Percentiles rank a stretch among this genome's conserved stretches.
These are phyloP conservation scores for Thielaviopsis ethacetica DNA, from an alignment of 2,329 filamentous ascomycete genomes.

Conservation along the genomic window DNA sequence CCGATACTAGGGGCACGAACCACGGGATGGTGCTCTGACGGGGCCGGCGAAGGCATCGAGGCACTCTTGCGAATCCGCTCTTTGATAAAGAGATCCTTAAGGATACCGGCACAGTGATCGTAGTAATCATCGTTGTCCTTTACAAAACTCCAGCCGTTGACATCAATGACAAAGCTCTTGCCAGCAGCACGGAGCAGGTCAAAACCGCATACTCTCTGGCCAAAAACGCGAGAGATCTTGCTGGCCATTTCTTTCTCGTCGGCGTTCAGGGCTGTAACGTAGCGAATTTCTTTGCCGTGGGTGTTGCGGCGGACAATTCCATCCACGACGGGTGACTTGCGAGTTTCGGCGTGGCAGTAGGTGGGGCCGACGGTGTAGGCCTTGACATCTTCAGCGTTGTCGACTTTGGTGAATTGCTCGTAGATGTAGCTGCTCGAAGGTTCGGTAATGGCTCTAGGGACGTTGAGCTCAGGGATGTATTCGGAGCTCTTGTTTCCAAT, in stretches of 20 bases:
- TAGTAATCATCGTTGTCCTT: conserved; percentile 99
- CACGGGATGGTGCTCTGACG: conserved; percentile 28
- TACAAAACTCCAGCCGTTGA: conserved; percentile 99
- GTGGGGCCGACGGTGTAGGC: conserved; percentile 88
- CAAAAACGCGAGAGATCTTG: conserved; percentile 81
- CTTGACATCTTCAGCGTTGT: conserved; percentile 96
- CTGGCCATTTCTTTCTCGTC: conserved; percentile 76
- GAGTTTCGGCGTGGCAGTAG: conserved; percentile 92
- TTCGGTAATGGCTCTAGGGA: conserved; percentile 71
- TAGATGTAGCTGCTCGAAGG: conserved; percentile 78
- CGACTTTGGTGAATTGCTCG: conserved; percentile 90
- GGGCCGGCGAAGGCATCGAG: conserved; percentile 34
- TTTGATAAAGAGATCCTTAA: conserved; percentile 74
- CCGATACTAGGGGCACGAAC: conserved; percentile 13
- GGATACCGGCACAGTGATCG: conserved; percentile 70
- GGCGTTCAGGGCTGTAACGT: conserved; percentile 68
- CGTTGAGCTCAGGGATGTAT: conserved; percentile 58
- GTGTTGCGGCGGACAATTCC: conserved; percentile 91
- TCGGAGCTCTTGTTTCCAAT: conserved; percentile 99
- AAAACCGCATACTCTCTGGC: conserved; percentile 89
- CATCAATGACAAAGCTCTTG: conserved; percentile 93
- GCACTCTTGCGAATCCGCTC: conserved; percentile 54
- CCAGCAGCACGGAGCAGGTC: conserved; percentile 77
- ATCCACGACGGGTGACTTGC: conserved; percentile 94
- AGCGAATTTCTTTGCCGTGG: conserved; percentile 91